These are phyloP conservation scores for Yarrowia divulgata DNA, from an alignment of 805 yeast species.

Conservation along the genomic window DNA sequence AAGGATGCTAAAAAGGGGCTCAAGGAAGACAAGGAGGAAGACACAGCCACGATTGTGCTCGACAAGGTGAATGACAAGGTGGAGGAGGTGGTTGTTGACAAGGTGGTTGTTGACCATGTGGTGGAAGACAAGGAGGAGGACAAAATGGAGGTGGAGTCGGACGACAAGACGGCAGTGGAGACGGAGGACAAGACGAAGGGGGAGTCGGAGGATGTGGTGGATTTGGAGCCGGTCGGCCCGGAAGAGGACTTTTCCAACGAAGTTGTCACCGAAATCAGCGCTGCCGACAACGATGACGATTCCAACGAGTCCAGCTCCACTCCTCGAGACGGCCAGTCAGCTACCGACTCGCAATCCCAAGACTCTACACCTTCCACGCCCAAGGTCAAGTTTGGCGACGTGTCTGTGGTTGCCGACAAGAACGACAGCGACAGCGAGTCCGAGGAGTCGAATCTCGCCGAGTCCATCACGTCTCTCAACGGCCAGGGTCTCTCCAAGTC, in stretches of 20 bases:
- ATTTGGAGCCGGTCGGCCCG: no score
- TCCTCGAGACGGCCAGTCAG: no score
- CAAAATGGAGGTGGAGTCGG: neutral
- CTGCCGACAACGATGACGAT: neutral
- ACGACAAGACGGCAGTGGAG: neutral
- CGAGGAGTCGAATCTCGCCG: slow-evolving; percentile 26
- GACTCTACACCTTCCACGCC: slow-evolving; percentile 6
- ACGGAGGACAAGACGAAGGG: neutral
- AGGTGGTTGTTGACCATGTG: no score
- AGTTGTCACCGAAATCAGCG: neutral
- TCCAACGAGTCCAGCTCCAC: no score
- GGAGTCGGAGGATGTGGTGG: neutral
- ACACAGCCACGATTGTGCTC: neutral
- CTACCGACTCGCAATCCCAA: no score
- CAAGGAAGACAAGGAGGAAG: neutral
- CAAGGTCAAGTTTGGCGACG: slow-evolving; percentile 12
- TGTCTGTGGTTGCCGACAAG: neutral
- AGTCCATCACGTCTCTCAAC: slow-evolving; percentile 18
- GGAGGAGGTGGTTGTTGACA: no score
- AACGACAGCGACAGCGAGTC: slow-evolving; percentile 16
- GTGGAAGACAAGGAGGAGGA: neutral
- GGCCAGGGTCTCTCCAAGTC: slow-evolving; percentile 12
- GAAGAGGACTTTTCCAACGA: neutral
- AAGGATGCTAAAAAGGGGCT: neutral
- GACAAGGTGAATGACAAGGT: slow-evolving; percentile 11